phyloP scores from a whole-genome alignment of 2,329 filamentous ascomycete genomes.

The Neocucurbitaria cava region DNA sequence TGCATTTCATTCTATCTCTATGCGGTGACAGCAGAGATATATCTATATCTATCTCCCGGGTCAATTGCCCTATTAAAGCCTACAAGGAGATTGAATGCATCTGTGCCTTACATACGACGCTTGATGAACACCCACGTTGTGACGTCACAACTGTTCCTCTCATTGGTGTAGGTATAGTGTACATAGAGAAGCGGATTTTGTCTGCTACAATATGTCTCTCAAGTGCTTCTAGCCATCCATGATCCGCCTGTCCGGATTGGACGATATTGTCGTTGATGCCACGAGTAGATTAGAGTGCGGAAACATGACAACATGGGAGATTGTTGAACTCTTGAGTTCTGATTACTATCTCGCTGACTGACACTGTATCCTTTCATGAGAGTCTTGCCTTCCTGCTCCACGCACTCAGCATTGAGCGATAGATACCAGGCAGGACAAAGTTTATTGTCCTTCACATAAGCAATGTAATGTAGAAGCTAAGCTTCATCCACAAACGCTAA shows the following conservation, averaged over 20 bases:
- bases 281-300: too few species aligned
- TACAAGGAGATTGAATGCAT: neutral
- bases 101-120: neutral
- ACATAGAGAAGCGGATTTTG: neutral
- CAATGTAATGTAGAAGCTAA: slow-evolving; percentile 15
- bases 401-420: neutral
- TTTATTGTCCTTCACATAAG: neutral
- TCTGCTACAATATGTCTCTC: too few species aligned
- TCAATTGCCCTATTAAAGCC: neutral
- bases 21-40: too few species aligned
- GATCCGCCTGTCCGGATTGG: too few species aligned
- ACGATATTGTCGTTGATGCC: too few species aligned
- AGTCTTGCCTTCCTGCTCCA: neutral
- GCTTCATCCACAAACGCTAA: slow-evolving; percentile 1
- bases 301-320: too few species aligned
- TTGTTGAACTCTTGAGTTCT: too few species aligned
- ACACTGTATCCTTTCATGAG: too few species aligned
- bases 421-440: slow-evolving; percentile 5
- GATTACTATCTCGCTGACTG: too few species aligned
- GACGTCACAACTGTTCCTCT: neutral
- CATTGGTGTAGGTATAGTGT: neutral
- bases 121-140: neutral
- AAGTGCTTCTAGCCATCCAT: too few species aligned
- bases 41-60: too few species aligned
- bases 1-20: too few species aligned